phyloP scores from a whole-genome alignment of 805 yeast genomes.

The Jamesozyma rosinii region DNA sequence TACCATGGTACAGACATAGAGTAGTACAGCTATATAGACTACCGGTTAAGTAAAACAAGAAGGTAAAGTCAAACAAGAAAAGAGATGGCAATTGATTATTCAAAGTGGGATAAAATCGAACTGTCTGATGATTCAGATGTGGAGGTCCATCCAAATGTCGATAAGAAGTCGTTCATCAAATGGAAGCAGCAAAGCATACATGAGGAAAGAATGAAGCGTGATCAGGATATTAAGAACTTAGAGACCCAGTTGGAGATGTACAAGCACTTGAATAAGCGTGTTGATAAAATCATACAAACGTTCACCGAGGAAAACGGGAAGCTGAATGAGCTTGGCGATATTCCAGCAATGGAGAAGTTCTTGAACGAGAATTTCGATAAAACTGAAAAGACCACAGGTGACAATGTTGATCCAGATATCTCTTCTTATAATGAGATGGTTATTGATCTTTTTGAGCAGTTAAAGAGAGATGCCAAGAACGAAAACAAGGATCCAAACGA shows the following conservation, averaged over 20 bases:
- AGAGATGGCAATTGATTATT: conserved; percentile 79
- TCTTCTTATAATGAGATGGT: conserved; percentile 85
- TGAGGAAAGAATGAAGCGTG: conserved; percentile 76
- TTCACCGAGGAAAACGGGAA: conserved; percentile 32
- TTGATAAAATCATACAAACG: conserved; percentile 47
- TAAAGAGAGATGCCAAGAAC: conserved; percentile 49
- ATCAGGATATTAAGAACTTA: conserved; percentile 65
- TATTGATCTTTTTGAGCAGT: conserved; percentile 75
- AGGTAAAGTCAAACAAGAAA: no score
- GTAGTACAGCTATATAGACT: no score
- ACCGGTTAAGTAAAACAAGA: no score
- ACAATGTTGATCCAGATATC: conserved; percentile 37
- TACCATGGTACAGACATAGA: no score
- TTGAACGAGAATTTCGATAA: conserved; percentile 48
- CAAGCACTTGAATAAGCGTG: conserved; percentile 59
- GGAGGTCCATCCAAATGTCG: conserved; percentile 97
- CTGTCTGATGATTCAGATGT: conserved; percentile 93
- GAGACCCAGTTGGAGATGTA: conserved; percentile 78
- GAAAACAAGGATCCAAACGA: conserved; percentile 37
- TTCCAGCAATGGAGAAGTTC: conserved; percentile 32
- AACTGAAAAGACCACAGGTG: conserved; percentile 43
- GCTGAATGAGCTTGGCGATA: conserved; percentile 17
- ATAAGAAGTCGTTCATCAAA: conserved; percentile 78
- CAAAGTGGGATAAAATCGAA: conserved; percentile 96
- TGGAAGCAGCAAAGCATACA: conserved; percentile 98